Evolutionary conservation across 176 grass and related monocot genomes (phyloP).

Genomic region (Rhynchospora pubera): DNA sequence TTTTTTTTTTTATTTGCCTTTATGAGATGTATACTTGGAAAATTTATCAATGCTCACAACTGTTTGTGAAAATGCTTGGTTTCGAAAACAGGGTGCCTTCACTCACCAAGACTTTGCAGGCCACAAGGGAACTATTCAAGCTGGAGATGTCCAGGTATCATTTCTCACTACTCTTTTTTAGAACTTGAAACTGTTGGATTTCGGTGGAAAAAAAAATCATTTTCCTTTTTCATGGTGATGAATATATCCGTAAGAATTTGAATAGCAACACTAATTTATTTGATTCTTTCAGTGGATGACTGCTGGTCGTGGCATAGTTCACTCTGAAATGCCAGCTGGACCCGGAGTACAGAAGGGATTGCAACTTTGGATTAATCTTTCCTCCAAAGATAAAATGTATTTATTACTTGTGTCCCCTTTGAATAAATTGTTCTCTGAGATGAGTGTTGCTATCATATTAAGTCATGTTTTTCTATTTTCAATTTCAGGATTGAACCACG

Average conservation of each 20-base stretch:
- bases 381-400: slow-evolving; percentile 88
- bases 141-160: slow-evolving; percentile 65
- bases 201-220: neutral
- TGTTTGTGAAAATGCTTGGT: slow-evolving; percentile 36
- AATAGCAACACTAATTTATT: neutral
- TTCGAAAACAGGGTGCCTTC: slow-evolving; percentile 45
- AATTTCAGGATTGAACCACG: slow-evolving; percentile 62
- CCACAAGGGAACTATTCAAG: slow-evolving; percentile 59
- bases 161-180: neutral
- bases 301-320: slow-evolving; percentile 63
- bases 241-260: neutral
- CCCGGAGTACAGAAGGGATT: slow-evolving; percentile 61
- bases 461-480: neutral
- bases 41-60: neutral
- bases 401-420: neutral
- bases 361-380: slow-evolving; percentile 90
- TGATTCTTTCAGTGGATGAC: slow-evolving; percentile 73
- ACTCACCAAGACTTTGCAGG: slow-evolving; percentile 84
- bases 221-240: neutral
- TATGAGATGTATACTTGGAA: neutral
- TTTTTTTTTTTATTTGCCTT: neutral
- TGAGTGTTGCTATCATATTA: neutral
- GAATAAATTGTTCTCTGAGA: neutral
- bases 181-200: neutral
- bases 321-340: slow-evolving; percentile 68